Evolutionary conservation across 164 flowering plant species (phyloP).

Genomic region (Nymphaea thermarum): DNA sequence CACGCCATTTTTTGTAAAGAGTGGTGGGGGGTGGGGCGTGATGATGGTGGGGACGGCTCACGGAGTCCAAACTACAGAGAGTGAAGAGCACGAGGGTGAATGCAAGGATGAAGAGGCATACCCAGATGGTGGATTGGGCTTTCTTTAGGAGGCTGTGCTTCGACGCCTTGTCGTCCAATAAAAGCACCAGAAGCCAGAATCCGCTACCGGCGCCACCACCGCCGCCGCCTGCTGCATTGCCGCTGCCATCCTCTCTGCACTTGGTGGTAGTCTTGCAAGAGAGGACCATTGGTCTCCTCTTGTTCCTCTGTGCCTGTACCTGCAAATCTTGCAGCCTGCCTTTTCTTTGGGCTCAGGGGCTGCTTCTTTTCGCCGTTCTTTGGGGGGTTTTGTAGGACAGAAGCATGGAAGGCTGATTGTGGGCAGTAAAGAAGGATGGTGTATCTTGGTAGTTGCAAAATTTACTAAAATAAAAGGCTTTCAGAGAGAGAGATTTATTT

Average conservation of each 20-base stretch:
- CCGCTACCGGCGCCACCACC: not conserved
- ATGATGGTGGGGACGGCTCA: not conserved
- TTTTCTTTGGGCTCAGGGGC: not conserved
- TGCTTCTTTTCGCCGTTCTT: not conserved
- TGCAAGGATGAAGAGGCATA: constrained; percentile 51
- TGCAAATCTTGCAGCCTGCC: not conserved
- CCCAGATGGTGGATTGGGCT: constrained; percentile 71
- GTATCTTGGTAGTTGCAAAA: not conserved
- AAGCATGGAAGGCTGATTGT: not conserved
- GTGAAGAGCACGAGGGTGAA: constrained; percentile 66
- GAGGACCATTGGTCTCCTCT: not conserved
- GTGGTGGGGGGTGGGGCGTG: constrained; percentile 29
- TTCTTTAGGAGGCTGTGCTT: constrained; percentile 24
- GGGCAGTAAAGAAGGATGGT: not conserved
- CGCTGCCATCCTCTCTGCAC: constrained; percentile 11
- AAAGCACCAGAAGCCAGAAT: constrained; percentile 41
- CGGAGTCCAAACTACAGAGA: constrained; percentile 9
- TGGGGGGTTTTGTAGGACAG: not conserved
- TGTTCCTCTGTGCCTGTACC: not conserved
- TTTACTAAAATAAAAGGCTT: not conserved
- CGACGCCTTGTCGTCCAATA: constrained; percentile 32
- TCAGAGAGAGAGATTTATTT: too few relatives aligned
- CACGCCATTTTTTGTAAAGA: constrained; percentile 6
- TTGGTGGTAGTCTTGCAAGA: not conserved
- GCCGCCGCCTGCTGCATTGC: constrained; percentile 19